These are phyloP conservation scores for Cyclotella choctawhatcheeana DNA, from an alignment of 108 stramenopile genomes.

Conservation along the genomic window DNA sequence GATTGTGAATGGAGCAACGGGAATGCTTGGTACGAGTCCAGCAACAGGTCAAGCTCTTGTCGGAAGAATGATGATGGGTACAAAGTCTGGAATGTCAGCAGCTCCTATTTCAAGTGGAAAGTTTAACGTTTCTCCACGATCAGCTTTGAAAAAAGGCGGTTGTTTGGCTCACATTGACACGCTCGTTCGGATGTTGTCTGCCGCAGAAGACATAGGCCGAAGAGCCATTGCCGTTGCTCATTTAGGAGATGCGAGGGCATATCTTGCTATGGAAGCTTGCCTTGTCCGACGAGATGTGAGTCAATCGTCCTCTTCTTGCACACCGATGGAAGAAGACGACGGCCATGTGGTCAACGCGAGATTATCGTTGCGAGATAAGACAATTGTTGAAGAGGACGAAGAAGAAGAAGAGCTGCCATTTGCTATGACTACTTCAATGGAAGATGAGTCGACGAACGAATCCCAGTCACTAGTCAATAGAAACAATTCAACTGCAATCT, in stretches of 20 bases:
- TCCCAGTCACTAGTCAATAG: conserved; percentile 19
- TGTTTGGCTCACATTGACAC: conserved; percentile 68
- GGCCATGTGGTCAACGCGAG: conserved; percentile 8
- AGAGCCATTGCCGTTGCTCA: conserved; percentile 88
- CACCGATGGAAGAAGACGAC: conserved; percentile 82
- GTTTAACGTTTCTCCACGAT: conserved; percentile 36
- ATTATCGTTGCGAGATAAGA: conserved; percentile 16
- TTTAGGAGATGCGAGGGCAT: conserved; percentile 83
- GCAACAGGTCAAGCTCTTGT: conserved; percentile 81
- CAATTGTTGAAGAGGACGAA: conserved; percentile 65
- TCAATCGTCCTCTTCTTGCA: conserved; percentile 56
- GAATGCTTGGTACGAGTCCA: conserved; percentile 91
- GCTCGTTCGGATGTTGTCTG: conserved; percentile 75
- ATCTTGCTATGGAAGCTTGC: conserved; percentile 78
- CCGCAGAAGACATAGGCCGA: conserved; percentile 88
- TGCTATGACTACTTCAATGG: conserved; percentile 59
- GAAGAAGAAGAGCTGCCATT: conserved; percentile 85
- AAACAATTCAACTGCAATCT: conserved; percentile 19
- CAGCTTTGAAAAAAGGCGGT: conserved; percentile 42
- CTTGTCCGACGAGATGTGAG: conserved; percentile 50
- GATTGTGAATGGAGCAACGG: conserved; percentile 54
- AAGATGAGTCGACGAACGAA: conserved; percentile 29
- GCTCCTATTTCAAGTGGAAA: conserved; percentile 26
- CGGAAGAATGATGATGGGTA: conserved; percentile 68
- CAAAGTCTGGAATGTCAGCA: conserved; percentile 18